Percentiles rank a stretch among this genome's conserved stretches.
These are phyloP conservation scores for Russula emetica DNA, from an alignment of 768 basidiomycete species.

Conservation along the genomic window DNA sequence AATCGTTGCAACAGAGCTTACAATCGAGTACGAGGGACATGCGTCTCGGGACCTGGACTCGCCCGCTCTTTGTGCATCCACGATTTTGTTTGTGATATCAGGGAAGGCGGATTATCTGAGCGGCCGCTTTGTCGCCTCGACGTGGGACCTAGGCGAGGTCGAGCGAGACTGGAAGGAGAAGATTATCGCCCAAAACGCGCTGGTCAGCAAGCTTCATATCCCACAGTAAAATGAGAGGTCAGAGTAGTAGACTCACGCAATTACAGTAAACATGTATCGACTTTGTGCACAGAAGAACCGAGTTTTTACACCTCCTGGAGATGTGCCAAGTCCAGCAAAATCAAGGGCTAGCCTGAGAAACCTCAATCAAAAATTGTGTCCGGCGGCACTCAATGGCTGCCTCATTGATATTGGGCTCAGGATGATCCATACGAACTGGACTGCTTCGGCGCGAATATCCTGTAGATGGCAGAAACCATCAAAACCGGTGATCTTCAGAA, in stretches of 20 bases:
- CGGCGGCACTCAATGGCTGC: no score
- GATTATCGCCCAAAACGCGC: conserved; percentile 1
- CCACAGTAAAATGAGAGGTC: background rate
- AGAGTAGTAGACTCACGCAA: background rate
- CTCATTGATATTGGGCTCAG: no score
- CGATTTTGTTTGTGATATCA: background rate
- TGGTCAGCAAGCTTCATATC: conserved; percentile 16
- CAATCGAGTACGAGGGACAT: background rate
- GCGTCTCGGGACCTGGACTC: background rate
- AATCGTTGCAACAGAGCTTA: background rate
- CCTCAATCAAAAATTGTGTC: no score
- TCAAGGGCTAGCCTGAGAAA: no score
- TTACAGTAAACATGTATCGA: background rate
- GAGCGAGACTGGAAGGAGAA: conserved; percentile 19
- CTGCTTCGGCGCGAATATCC: no score
- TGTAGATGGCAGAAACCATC: no score
- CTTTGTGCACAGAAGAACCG: background rate
- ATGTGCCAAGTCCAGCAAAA: background rate
- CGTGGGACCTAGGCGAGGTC: conserved; percentile 20
- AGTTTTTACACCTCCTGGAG: background rate
- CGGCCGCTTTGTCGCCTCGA: conserved; percentile 13
- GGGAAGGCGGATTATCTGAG: conserved; percentile 13
- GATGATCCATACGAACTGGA: no score
- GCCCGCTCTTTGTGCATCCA: background rate
- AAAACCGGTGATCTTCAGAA: no score